These are phyloP conservation scores for Crotalaria pallida DNA, from an alignment of 306 rosid species.

Conservation along the genomic window DNA sequence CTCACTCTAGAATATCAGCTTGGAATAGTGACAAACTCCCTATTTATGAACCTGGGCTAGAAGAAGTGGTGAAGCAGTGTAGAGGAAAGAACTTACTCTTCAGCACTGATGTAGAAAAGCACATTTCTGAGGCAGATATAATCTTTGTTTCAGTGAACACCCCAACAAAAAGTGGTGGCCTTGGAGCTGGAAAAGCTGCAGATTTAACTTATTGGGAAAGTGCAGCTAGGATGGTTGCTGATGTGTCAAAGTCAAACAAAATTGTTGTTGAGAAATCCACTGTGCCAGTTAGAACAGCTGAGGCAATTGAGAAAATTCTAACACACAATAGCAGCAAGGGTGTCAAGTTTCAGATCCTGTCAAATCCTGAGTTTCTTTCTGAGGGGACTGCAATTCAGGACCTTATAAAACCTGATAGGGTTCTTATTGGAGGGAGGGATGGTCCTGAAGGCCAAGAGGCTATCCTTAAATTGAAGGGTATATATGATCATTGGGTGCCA, in stretches of 20 bases:
- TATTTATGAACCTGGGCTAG: constrained; percentile 77
- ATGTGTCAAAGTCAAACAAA: constrained; percentile 57
- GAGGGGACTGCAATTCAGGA: constrained; percentile 82
- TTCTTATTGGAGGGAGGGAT: constrained; percentile 73
- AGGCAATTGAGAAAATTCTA: constrained; percentile 65
- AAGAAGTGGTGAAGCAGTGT: constrained; percentile 62
- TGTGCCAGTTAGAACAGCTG: constrained; percentile 82
- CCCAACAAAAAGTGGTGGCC: constrained; percentile 63
- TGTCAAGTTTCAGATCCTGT: constrained; percentile 55
- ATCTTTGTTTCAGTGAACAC: constrained; percentile 76
- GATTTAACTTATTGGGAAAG: constrained; percentile 89
- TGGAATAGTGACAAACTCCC: constrained; percentile 83
- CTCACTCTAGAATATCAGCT: constrained; percentile 56
- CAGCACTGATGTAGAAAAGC: constrained; percentile 71
- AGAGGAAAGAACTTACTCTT: constrained; percentile 69
- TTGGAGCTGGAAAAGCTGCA: constrained; percentile 85
- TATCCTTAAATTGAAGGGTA: constrained; percentile 45
- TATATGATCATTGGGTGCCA: constrained; percentile 73
- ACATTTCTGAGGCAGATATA: constrained; percentile 68
- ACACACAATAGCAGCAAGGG: constrained; percentile 54
- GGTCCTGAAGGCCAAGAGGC: constrained; percentile 53
- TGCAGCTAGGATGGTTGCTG: constrained; percentile 76
- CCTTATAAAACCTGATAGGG: constrained; percentile 63
- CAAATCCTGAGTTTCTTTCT: constrained; percentile 84
- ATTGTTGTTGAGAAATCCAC: constrained; percentile 88